phyloP scores from a whole-genome alignment of 139 green algal genomes.

The Chlamydomonas schloesseri region DNA sequence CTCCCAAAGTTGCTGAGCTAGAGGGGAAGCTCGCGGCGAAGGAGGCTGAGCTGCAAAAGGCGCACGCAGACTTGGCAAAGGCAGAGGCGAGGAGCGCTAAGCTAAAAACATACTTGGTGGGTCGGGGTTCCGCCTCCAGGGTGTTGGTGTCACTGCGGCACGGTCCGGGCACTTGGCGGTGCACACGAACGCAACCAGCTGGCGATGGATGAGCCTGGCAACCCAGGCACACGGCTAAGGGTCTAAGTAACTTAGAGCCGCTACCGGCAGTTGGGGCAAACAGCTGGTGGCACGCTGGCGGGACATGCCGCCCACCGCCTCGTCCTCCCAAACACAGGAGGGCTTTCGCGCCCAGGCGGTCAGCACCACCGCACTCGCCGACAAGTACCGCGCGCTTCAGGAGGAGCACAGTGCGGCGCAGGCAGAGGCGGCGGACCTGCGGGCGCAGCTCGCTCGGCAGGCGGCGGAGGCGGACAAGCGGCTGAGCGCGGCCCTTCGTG shows the following conservation, averaged over 20 bases:
- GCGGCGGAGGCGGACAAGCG: neutral
- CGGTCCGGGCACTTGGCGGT: too few relatives aligned
- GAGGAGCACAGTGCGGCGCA: neutral
- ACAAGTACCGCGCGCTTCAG: slow-evolving; percentile 10
- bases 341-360: slow-evolving; percentile 28
- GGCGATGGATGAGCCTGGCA: too few relatives aligned
- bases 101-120: slow-evolving; percentile 31
- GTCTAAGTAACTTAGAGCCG: too few relatives aligned
- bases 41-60: slow-evolving; percentile 12
- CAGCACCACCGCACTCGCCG: slow-evolving; percentile 17
- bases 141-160: too few relatives aligned
- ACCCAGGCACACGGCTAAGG: too few relatives aligned
- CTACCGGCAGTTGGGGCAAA: too few relatives aligned
- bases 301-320: too few relatives aligned
- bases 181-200: too few relatives aligned
- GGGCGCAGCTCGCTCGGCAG: neutral
- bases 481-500: too few relatives aligned
- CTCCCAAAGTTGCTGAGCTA: slow-evolving; percentile 14
- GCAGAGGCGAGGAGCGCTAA: slow-evolving; percentile 20
- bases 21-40: neutral
- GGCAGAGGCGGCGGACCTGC: neutral
- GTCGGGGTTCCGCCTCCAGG: too few relatives aligned
- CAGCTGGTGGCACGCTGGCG: too few relatives aligned
- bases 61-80: neutral
- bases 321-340: too few relatives aligned